Evolutionary conservation across 805 yeast genomes (phyloP), one percentile per base, ranked within the genome.

Genomic region (Peterozyma toletana): DNA sequence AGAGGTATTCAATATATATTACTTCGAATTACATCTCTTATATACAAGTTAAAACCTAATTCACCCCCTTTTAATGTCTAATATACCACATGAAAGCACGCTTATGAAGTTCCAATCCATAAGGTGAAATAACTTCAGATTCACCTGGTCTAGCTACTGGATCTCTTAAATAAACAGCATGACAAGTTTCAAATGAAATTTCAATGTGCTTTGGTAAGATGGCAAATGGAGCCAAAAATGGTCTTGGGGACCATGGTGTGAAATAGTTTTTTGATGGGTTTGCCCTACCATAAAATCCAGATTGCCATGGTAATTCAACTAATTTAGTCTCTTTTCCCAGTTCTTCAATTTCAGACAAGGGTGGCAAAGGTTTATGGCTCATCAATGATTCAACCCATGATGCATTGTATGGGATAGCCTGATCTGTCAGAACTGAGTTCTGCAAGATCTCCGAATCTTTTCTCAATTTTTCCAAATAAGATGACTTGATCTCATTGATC

Each of bases 81-180:
- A 78, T 78, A 66, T 91, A 91, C 77, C 83, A 89, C 93, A 89
- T 85, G 72, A 86, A 90, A 35, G 97, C 96, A 63, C 95, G 80
- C 68, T 90, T 93, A 57, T 91, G 97, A 51, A 81, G 78, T 47
- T 80, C 82, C 49, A 78, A 71, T 34, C 83, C 81, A 63, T 83
- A 87, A 43, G 99, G 99, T 45, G 96, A 72, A 50, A 93, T 86
- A 47, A 93, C 95, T 70, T 93, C 99, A 30, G 96, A 85, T 59
- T 86, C 90, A 45, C 96, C 97, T 6, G 97, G 96, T 62, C 97
- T 79, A 11, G 97, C 96, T 40, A 93, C 89, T 13, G 99, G 99
- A 62, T 93, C 96, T 66, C 97, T 83, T 62, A 93, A 67, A 64
- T 91, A 93, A n/a, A 93, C 85, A 5, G 96, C 97, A 62, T 90